Percentiles rank a stretch among this genome's conserved stretches.
Evolutionary conservation across 2,329 filamentous ascomycete species (phyloP).

Genomic region (Alternaria sp.): DNA sequence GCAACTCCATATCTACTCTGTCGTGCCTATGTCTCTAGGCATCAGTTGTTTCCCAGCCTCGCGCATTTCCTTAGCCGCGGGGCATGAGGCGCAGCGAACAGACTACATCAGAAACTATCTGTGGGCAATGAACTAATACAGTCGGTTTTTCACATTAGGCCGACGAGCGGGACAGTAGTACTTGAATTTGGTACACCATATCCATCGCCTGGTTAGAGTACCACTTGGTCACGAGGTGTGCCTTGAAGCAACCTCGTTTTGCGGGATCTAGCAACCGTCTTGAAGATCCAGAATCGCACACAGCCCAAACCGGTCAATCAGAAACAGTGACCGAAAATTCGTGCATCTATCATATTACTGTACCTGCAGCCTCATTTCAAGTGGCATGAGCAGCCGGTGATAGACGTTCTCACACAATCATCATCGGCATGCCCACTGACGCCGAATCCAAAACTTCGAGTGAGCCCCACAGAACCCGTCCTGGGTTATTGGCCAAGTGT

Average conservation of each 20-base stretch:
- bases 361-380: slow-evolving; percentile 9
- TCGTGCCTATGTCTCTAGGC: slow-evolving; percentile 29
- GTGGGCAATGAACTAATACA: slow-evolving; percentile 26
- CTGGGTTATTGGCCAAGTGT: slow-evolving; percentile 42
- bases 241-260: slow-evolving; percentile 1
- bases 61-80: slow-evolving; percentile 18
- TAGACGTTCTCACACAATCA: slow-evolving; percentile 22
- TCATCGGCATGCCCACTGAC: slow-evolving; percentile 45
- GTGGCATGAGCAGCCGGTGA: slow-evolving; percentile 38
- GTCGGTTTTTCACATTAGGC: slow-evolving; percentile 29
- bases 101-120: slow-evolving; percentile 14
- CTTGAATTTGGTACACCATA: slow-evolving; percentile 26
- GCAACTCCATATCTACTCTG: slow-evolving; percentile 5
- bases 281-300: slow-evolving; percentile 10
- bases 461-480: slow-evolving; percentile 34
- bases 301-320: slow-evolving; percentile 26
- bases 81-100: slow-evolving; percentile 35
- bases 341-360: background rate
- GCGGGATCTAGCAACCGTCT: background rate
- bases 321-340: background rate
- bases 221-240: slow-evolving; percentile 9
- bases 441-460: slow-evolving; percentile 35
- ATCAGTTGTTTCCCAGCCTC: slow-evolving; percentile 39
- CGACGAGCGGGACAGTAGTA: slow-evolving; percentile 28
- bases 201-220: slow-evolving; percentile 31